Evolutionary conservation across 139 green algal species (phyloP), one percentile per base, ranked within the genome.

Genomic region (Coelastrella sp.): DNA sequence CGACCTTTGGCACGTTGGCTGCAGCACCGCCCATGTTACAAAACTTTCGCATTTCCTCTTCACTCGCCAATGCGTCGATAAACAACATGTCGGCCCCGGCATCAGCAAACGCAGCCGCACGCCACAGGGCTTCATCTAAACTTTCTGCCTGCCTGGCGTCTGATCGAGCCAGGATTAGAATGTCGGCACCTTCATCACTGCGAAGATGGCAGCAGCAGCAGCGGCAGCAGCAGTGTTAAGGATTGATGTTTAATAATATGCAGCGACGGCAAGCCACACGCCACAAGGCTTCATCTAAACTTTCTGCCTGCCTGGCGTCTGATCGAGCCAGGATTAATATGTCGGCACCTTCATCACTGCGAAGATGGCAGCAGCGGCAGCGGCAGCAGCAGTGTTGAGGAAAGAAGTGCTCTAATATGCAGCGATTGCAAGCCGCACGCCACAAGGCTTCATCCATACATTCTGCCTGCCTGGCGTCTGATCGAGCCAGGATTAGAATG

Each of bases 251-350:
- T 47, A 47, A 47, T 47, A 47, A 47, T 47, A 47, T 47, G 32
- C 32, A 47, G 32, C 32, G 32, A 47, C 32, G 32, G 32, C 32
- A 47, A 17, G 85, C 82, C 5, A 81, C 23, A 88, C 97, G 90
- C 94, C 92, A 97, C 77, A 99, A 92, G 16, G 97, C 97, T 89
- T 99, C 97, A 16, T 97, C 93, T 71, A 97, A 71, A 54, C 90
- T 95, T 71, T 94, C 89, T 7, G 95, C 95, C 90, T 98, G 96
- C 8, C 97, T 93, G 0, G 97, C 95, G 81, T 99, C 97, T 4
- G 95, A 98, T 54, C 98, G 93, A 0, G 97, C 98, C 5, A 99
- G 92, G 7, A 99, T 96, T 5, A 99, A 79, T 80, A 99, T 99
- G 93, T 97, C 97, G 0, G 90, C 87, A 16, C 96, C 96, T 92